Evolutionary conservation across 768 basidiomycete species (phyloP).

Genomic region (Gyrodon lividus): DNA sequence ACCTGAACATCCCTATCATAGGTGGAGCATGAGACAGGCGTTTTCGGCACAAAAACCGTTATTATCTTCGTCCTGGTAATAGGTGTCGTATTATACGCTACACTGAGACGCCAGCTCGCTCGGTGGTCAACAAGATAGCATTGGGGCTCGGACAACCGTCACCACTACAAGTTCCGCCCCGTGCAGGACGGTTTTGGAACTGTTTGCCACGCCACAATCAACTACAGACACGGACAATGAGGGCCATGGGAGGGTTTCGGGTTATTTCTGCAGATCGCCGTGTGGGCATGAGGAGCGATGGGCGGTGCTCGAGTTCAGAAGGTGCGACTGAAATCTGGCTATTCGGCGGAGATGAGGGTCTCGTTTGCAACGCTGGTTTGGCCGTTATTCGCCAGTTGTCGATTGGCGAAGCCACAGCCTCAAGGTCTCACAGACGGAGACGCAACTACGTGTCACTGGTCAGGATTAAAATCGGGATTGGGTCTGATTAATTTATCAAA

Average conservation of each 20-base stretch:
- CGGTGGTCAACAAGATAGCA: constrained; percentile 14
- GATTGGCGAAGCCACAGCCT: too few relatives aligned
- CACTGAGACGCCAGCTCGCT: constrained; percentile 41
- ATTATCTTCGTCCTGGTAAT: constrained; percentile 38
- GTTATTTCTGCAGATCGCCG: background rate
- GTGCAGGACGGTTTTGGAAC: constrained; percentile 7
- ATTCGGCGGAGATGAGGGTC: background rate
- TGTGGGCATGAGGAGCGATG: background rate
- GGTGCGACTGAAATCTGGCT: background rate
- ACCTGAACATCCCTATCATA: constrained; percentile 24
- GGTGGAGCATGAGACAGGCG: constrained; percentile 76
- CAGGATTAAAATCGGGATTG: background rate
- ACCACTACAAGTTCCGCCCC: background rate
- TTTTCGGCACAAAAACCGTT: constrained; percentile 51
- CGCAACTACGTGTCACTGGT: background rate
- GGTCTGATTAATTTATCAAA: background rate
- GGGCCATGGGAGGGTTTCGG: background rate
- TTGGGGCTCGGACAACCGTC: background rate
- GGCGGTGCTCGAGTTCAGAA: background rate
- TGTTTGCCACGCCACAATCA: constrained; percentile 1
- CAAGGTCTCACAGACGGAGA: background rate
- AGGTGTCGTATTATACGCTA: constrained; percentile 42
- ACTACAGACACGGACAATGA: background rate
- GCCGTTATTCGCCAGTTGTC: background rate
- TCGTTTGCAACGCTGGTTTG: background rate